These are phyloP conservation scores for Candida vaughaniae DNA, from an alignment of 805 yeast genomes.

Conservation along the genomic window DNA sequence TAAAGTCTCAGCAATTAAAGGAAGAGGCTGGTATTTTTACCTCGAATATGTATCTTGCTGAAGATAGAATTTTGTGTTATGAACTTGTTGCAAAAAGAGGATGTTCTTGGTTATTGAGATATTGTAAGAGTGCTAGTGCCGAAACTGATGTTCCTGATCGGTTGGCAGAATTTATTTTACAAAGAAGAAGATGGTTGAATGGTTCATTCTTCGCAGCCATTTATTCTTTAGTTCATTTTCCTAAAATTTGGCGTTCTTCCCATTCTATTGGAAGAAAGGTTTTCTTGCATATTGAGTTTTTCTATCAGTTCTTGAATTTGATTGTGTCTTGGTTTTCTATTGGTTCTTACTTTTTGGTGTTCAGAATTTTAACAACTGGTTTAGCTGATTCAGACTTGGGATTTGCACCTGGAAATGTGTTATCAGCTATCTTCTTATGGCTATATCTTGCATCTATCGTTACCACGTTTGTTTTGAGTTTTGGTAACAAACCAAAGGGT, in stretches of 20 bases:
- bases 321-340: conserved; percentile 63
- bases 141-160: conserved; percentile 69
- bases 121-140: conserved; percentile 62
- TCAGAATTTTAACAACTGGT: conserved; percentile 59
- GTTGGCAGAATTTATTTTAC: conserved; percentile 60
- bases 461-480: conserved; percentile 59
- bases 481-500: conserved; percentile 66
- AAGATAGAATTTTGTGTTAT: conserved; percentile 65
- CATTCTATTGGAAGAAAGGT: conserved; percentile 52
- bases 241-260: conserved; percentile 52
- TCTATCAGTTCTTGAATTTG: conserved; percentile 54
- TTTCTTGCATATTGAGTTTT: conserved; percentile 52
- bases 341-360: conserved; percentile 62
- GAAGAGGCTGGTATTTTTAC: conserved; percentile 57
- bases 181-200: conserved; percentile 67
- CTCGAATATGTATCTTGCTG: conserved; percentile 69
- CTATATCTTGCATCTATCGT: conserved; percentile 56
- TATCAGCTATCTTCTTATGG: conserved; percentile 55
- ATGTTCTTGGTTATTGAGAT: conserved; percentile 60
- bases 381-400: conserved; percentile 34
- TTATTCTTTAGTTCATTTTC: conserved; percentile 54
- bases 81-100: conserved; percentile 60
- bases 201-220: conserved; percentile 69
- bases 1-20: conserved; percentile 34
- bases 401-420: conserved; percentile 46